Percentiles rank a stretch among this genome's conserved stretches.
phyloP scores from a whole-genome alignment of 495 filamentous ascomycete genomes.

The Parmelia sp. region DNA sequence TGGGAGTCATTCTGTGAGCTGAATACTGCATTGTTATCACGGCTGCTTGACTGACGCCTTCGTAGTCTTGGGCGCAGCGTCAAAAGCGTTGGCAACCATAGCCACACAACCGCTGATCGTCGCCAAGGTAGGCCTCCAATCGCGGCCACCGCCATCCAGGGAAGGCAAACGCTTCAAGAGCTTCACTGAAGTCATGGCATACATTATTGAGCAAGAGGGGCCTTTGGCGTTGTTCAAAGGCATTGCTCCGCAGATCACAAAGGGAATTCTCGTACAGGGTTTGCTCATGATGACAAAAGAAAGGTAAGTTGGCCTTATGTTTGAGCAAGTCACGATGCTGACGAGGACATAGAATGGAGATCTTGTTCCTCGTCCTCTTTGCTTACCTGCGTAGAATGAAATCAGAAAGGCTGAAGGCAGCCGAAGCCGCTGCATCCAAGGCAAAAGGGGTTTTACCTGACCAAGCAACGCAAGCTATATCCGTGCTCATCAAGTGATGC shows the following conservation, averaged over 20 bases:
- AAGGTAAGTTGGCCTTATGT: conserved; percentile 50
- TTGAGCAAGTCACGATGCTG: conserved; percentile 30
- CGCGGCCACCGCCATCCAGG: conserved; percentile 74
- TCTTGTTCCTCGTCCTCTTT: conserved; percentile 82
- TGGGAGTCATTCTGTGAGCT: conserved; percentile 87
- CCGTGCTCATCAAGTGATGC: conserved; percentile 22
- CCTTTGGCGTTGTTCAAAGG: conserved; percentile 83
- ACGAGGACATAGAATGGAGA: conserved; percentile 63
- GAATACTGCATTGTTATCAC: not conserved
- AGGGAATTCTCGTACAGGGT: conserved; percentile 90
- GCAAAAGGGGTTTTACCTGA: conserved; percentile 19
- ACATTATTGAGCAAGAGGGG: conserved; percentile 86
- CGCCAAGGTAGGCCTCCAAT: conserved; percentile 94
- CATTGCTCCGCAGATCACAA: conserved; percentile 87
- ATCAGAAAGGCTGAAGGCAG: conserved; percentile 65
- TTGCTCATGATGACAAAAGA: conserved; percentile 99
- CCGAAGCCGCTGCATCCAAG: conserved; percentile 33
- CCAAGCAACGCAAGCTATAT: conserved; percentile 18
- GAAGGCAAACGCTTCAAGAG: conserved; percentile 91
- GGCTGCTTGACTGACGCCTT: conserved; percentile 7
- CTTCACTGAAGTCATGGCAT: conserved; percentile 90
- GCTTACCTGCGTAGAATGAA: conserved; percentile 67
- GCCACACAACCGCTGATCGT: conserved; percentile 95
- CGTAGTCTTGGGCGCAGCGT: conserved; percentile 82
- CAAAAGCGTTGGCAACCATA: conserved; percentile 88